Base-by-base conservation (phyloP, 2,329 filamentous ascomycete genomes). In the Colletotrichum theobromicola region DNA sequence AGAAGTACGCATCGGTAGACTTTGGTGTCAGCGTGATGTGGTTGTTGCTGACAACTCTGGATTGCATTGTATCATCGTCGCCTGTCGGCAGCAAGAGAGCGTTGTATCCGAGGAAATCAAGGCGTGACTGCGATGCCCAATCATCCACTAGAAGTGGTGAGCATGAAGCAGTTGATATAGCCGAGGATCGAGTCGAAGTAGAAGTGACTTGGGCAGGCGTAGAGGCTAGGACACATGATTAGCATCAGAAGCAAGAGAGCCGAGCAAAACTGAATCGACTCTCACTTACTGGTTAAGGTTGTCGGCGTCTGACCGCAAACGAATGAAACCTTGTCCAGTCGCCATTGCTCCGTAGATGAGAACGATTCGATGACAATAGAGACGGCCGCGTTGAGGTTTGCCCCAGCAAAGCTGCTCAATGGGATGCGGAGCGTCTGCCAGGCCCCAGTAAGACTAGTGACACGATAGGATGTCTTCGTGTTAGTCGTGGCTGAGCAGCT, bases 91-190 rank as follows among this genome's bases (percentile, higher is more conserved):
- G 83, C 4, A 88, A 82, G 82, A 92, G 83, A 46, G 90, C 85
- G 78, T 92, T 92, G 84, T 92, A 92, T 78, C 85, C 89, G 18
- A 92, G 82, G 81, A 92, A 92, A 2, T 88, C 90, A 67, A 92
- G 81, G 34, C 90, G 89, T 7, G 90, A 92, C 79, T 92, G 90
- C 10, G 90, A 92, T 68, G 85, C 85, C 87, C 89, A 92, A 82
- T 92, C 90, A 76, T 92, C 90, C 68, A 92, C 85, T 30, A 90
- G 79, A 8, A 89, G 81, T 42, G 83, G 79, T 13, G 82, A 80
- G 78, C 88, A 90, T 1, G 76, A 75, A 37, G 28, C 76, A 34
- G 32, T 69, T 60, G 7, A 78, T 32, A 28, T 15, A n/a, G 46
- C 42, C 2, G 73, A 46, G 13, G 73, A 72, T 28, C 30, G n/a